A percentile compares a stretch with the other conserved stretches of the same genome.
Evolutionary conservation across 176 grass and related monocot species (phyloP).

Genomic region (Bolboschoenus planiculmis): DNA sequence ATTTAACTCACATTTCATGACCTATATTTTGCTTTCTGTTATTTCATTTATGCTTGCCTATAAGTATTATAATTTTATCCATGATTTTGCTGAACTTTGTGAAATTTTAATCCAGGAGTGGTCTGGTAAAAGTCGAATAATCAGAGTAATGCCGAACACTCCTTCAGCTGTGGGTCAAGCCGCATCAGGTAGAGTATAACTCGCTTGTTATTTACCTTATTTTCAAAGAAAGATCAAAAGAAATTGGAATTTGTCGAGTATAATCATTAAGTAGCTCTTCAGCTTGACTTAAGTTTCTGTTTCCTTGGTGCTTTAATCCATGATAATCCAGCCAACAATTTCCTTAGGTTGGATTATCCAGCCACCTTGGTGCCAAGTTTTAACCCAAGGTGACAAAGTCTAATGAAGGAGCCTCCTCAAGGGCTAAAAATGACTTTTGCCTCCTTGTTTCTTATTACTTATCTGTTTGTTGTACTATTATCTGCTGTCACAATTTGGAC

Average conservation of each 20-base stretch:
- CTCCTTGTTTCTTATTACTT: not conserved
- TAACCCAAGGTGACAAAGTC: not conserved
- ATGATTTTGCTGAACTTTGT: not conserved
- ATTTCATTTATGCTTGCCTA: not conserved
- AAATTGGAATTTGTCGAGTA: not conserved
- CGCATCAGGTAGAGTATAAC: slow-evolving; percentile 67
- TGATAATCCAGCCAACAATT: not conserved
- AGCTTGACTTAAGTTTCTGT: not conserved
- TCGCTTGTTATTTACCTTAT: not conserved
- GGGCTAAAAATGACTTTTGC: not conserved
- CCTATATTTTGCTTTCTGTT: not conserved
- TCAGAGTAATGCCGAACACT: slow-evolving; percentile 99
- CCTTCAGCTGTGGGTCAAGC: slow-evolving; percentile 88
- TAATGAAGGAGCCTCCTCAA: not conserved
- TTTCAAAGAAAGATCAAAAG: not conserved
- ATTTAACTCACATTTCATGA: not conserved
- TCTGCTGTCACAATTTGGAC: not conserved
- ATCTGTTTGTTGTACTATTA: not conserved
- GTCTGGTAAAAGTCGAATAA: slow-evolving; percentile 80
- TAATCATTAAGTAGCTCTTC: not conserved
- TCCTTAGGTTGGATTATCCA: not conserved
- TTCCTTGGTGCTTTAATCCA: not conserved
- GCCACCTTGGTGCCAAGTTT: not conserved
- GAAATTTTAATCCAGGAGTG: slow-evolving; percentile 56
- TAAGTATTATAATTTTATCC: not conserved